phyloP scores from a whole-genome alignment of 371 early-diverging fungal species.

The Dichotomocladium elegans region DNA sequence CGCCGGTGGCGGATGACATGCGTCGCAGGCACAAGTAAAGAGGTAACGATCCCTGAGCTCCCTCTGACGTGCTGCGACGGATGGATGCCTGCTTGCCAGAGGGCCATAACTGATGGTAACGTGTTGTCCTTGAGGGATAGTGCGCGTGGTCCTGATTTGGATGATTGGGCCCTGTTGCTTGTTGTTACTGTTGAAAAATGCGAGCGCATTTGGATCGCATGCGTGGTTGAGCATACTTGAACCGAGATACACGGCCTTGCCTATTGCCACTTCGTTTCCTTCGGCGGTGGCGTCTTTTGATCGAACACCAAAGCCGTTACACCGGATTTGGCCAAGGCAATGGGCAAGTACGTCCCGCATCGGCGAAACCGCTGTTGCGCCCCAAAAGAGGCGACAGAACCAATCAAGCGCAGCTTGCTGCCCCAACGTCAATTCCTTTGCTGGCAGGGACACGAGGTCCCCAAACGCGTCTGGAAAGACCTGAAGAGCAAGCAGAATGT shows the following conservation, averaged over 20 bases:
- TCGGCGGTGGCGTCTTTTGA: background rate
- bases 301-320: conserved; percentile 19
- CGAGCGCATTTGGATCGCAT: conserved; percentile 29
- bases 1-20: conserved; percentile 14
- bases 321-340: conserved; percentile 24
- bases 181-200: conserved; percentile 12
- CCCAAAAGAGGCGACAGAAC: conserved; percentile 2
- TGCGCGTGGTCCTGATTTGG: conserved; percentile 1
- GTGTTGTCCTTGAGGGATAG: background rate
- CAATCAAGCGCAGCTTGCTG: background rate
- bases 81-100: conserved; percentile 8
- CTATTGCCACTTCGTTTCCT: background rate
- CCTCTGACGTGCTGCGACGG: background rate
- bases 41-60: conserved; percentile 19
- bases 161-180: no score
- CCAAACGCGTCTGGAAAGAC: background rate
- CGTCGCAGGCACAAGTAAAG: conserved; percentile 26
- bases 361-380: background rate
- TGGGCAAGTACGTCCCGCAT: conserved; percentile 8
- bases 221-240: conserved; percentile 32
- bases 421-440: background rate
- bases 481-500: background rate
- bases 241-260: conserved; percentile 24
- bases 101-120: conserved; percentile 34
- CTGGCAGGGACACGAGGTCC: background rate